Base-by-base conservation (phyloP, 2,329 filamentous ascomycete species). In the Periconia sp. region DNA sequence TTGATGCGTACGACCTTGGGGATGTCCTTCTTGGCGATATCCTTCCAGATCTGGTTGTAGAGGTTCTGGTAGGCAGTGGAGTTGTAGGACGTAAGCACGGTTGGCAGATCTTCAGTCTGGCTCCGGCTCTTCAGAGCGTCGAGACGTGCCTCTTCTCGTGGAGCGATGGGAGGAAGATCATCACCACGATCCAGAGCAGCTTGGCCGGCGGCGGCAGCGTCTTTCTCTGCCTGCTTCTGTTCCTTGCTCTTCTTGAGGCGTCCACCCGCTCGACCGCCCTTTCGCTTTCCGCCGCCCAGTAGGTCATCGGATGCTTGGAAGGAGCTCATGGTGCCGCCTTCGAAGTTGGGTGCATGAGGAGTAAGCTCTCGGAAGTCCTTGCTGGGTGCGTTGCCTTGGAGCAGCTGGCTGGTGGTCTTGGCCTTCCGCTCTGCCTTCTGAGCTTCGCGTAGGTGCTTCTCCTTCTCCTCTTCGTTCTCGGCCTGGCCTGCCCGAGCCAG, bases 1-100 rank as follows among this genome's bases (percentile, higher is more conserved):
- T 95, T 95, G 66, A 96, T 81, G 56, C 94, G 89, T 68, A 85
- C 91, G 0, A 95, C 89, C 75, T 96, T 97, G 62, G 88, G 89
- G 48, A 96, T 88, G 68, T 96, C 91, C 68, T 96, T 96, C 48
- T 90, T 85, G 2, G 92, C 89, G 59, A 99, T 84, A 63, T 99
- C 94, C 53, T 92, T 88, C 86, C 90, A 95, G 54, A 97, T 97
- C 69, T 96, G 91, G 62, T 96, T 92, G 69, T 96, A 96, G 44
- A 99, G 92, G 69, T 95, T 92, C 63, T 95, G 91, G 74, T 95
- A 99, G 13, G 89, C 91, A 68, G 96, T 95, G 36, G 91, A 94
- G 55, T 89, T 86, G 71, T 89, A 94, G 47, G 83, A 80, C 46
- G 65, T 68, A 16, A 66, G 38, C 17, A 66, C 65, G 3, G 58